Evolutionary conservation across 306 rosid species (phyloP).

Genomic region (Acacia melanoxylon): DNA sequence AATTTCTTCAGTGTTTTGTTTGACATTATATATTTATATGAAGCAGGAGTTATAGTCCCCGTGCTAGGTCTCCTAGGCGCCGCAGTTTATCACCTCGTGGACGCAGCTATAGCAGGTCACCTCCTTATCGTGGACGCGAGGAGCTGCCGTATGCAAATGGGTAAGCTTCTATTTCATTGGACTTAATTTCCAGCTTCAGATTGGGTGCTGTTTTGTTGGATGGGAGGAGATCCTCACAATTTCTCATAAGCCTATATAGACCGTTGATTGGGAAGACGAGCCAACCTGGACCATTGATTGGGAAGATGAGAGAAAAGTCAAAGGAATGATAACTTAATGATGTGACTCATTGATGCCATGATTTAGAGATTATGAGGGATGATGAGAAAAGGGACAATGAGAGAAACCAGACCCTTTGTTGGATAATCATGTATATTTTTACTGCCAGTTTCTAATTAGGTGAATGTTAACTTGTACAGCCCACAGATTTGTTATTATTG

Average conservation of each 20-base stretch:
- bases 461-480: background rate
- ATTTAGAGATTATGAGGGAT: too few relatives aligned
- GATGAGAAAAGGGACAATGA: too few relatives aligned
- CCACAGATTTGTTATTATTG: background rate
- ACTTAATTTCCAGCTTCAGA: background rate
- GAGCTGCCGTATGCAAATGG: constrained; percentile 91
- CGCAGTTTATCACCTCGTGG: constrained; percentile 94
- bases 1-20: background rate
- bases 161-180: constrained; percentile 44
- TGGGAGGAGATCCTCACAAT: background rate
- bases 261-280: too few relatives aligned
- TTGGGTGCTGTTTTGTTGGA: background rate
- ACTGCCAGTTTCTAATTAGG: background rate
- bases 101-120: constrained; percentile 90
- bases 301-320: too few relatives aligned
- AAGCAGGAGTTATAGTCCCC: constrained; percentile 91
- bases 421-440: background rate
- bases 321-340: too few relatives aligned
- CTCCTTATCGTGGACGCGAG: constrained; percentile 85
- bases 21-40: constrained; percentile 26
- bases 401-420: background rate
- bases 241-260: too few relatives aligned
- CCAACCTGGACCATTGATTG: too few relatives aligned
- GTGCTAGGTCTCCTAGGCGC: constrained; percentile 87
- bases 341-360: too few relatives aligned